Conservation (phyloP, 116 monocot species). For the Posidonia oceanica region DNA sequence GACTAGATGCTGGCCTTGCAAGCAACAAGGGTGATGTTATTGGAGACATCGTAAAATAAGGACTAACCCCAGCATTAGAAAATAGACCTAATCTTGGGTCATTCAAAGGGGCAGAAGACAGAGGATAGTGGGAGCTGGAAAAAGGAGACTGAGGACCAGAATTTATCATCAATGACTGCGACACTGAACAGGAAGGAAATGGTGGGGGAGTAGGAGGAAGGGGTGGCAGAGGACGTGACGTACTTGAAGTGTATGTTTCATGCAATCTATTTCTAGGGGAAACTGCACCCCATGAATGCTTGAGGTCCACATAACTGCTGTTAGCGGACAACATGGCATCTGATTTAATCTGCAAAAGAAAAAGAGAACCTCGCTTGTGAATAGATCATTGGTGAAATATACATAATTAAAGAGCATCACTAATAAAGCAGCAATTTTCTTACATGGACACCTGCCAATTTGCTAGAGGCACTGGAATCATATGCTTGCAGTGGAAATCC, state of each 20-base stretch:
- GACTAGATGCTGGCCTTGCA: slow-evolving; percentile 24
- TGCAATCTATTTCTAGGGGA: slow-evolving; percentile 27
- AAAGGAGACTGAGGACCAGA: slow-evolving; percentile 38
- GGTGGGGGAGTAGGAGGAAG: slow-evolving; percentile 72
- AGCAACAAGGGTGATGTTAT: slow-evolving; percentile 33
- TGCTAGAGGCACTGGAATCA: slow-evolving; percentile 25
- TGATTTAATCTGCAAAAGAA: slow-evolving; percentile 39
- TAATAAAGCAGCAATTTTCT: background rate
- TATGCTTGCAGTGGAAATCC: slow-evolving; percentile 57
- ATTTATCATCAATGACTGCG: slow-evolving; percentile 33
- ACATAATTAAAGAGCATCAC: background rate
- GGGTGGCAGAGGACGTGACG: slow-evolving; percentile 46
- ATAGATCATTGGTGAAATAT: background rate
- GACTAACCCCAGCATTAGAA: slow-evolving; percentile 25
- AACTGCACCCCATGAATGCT: slow-evolving; percentile 37
- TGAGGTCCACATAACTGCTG: slow-evolving; percentile 32
- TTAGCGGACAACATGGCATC: slow-evolving; percentile 29
- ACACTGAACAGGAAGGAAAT: slow-evolving; percentile 28
- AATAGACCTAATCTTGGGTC: slow-evolving; percentile 32
- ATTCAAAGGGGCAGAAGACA: slow-evolving; percentile 19
- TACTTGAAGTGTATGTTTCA: slow-evolving; percentile 26
- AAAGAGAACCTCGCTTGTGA: background rate
- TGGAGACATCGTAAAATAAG: slow-evolving; percentile 36
- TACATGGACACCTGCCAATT: background rate
- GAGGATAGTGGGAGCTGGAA: slow-evolving; percentile 23